Evolutionary conservation across 73 alveolate genomes (phyloP).

Genomic region (Durusdinium trenchii): DNA sequence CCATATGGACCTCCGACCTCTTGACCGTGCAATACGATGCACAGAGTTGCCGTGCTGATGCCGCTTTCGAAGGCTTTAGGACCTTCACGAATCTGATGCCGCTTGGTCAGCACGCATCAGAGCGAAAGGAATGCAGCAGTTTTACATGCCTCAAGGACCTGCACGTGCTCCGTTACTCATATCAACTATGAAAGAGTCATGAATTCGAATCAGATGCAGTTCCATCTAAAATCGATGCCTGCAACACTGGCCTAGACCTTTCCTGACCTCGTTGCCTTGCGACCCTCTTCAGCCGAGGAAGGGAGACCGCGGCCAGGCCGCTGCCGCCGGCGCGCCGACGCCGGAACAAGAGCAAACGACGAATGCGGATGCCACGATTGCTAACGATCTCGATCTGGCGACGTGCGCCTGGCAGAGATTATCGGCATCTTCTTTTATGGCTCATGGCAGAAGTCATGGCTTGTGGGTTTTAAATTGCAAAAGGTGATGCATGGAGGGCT

Average conservation of each 20-base stretch:
- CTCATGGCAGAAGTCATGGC: too few relatives aligned
- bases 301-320: conserved; percentile 77
- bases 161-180: too few relatives aligned
- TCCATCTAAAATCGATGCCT: too few relatives aligned
- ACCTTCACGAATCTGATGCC: conserved; percentile 66
- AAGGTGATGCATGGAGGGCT: too few relatives aligned
- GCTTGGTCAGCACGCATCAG: not conserved
- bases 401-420: conserved; percentile 25
- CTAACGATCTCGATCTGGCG: not conserved
- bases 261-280: too few relatives aligned
- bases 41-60: too few relatives aligned
- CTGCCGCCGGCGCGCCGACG: conserved; percentile 71
- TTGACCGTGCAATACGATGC: not conserved
- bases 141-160: too few relatives aligned
- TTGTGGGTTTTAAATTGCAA: too few relatives aligned
- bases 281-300: conserved; percentile 22
- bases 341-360: conserved; percentile 8
- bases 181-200: too few relatives aligned
- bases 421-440: too few relatives aligned
- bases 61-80: conserved; percentile 33
- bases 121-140: not conserved
- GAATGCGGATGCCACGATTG: not conserved
- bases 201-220: too few relatives aligned
- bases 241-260: too few relatives aligned
- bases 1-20: not conserved